A percentile compares a stretch with the other conserved stretches of the same genome.
phyloP scores from a whole-genome alignment of 768 basidiomycete species.

The Cubamyces sp. region DNA sequence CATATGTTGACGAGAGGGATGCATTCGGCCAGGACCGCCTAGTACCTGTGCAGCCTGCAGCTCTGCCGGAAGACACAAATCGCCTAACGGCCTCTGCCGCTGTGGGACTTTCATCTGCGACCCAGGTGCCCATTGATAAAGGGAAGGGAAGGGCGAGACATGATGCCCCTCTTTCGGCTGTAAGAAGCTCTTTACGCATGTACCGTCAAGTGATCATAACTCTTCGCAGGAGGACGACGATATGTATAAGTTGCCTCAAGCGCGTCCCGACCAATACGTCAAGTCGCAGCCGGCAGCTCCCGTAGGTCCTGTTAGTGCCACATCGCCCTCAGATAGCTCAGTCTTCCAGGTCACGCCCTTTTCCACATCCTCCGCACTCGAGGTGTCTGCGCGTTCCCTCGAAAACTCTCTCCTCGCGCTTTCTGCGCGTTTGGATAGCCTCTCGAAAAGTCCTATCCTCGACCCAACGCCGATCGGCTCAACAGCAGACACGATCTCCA shows the following conservation, averaged over 20 bases:
- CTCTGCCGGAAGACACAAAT: constrained; percentile 2
- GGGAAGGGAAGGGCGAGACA: constrained; percentile 11
- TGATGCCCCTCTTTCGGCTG: background rate
- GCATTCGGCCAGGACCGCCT: constrained; percentile 50
- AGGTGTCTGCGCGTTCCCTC: constrained; percentile 49
- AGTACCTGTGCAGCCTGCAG: constrained; percentile 18
- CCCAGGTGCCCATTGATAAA: background rate
- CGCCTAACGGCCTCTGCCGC: background rate
- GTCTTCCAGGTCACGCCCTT: background rate
- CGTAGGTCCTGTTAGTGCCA: background rate
- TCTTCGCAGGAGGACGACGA: background rate
- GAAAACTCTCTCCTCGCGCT: constrained; percentile 56
- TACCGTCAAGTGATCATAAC: background rate
- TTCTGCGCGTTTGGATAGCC: constrained; percentile 51
- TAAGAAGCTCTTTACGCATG: background rate
- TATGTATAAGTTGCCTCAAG: background rate
- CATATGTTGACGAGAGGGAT: constrained; percentile 60
- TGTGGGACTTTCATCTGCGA: background rate
- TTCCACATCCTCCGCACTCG: constrained; percentile 34
- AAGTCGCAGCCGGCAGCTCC: background rate
- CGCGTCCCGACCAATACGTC: background rate
- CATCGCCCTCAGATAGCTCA: background rate
- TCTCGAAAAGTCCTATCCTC: constrained; percentile 43
- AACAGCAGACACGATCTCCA: constrained; percentile 71
- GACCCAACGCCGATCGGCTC: constrained; percentile 56